Conservation (phyloP, 805 yeast species). For the Hyphopichia homilentoma region DNA sequence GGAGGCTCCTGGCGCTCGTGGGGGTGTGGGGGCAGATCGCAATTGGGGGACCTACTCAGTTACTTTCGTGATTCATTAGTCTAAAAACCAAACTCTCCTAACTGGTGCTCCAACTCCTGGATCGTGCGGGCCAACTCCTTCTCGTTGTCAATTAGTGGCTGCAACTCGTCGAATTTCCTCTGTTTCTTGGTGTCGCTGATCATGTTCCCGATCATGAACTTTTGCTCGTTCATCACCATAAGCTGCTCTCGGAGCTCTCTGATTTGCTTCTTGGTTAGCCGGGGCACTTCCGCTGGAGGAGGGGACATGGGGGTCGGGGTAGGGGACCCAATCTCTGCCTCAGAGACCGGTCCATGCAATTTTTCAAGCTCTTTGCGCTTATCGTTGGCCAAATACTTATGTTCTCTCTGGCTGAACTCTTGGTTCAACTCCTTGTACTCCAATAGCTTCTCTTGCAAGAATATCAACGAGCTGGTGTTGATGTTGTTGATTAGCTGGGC, state of each 20-base stretch:
- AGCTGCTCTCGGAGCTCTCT: slow-evolving; percentile 65
- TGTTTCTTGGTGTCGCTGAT: slow-evolving; percentile 58
- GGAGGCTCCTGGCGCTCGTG: too few species aligned
- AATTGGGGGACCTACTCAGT: too few species aligned
- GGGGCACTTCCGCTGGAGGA: slow-evolving; percentile 1
- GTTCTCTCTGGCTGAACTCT: slow-evolving; percentile 30
- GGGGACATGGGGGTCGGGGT: not conserved
- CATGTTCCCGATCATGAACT: slow-evolving; percentile 64
- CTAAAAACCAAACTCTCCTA: slow-evolving; percentile 53
- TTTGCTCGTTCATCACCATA: slow-evolving; percentile 85
- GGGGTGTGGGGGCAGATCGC: too few species aligned
- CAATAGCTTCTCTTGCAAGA: slow-evolving; percentile 64
- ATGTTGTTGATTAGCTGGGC: slow-evolving; percentile 47
- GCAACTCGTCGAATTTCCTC: slow-evolving; percentile 74
- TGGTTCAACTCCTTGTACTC: slow-evolving; percentile 60
- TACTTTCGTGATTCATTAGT: too few species aligned
- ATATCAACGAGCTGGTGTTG: slow-evolving; percentile 51
- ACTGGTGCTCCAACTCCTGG: slow-evolving; percentile 36
- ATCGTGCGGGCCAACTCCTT: slow-evolving; percentile 54
- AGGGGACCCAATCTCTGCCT: not conserved
- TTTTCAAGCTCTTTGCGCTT: slow-evolving; percentile 2
- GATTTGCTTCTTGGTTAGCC: slow-evolving; percentile 47
- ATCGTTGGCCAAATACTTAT: slow-evolving; percentile 12
- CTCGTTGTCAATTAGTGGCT: slow-evolving; percentile 53
- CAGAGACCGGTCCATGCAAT: slow-evolving; percentile 2